A percentile compares a stretch with the other conserved stretches of the same genome.
These are phyloP conservation scores for Lagenidium giganteum DNA, from an alignment of 352 stramenopile species.

Conservation along the genomic window DNA sequence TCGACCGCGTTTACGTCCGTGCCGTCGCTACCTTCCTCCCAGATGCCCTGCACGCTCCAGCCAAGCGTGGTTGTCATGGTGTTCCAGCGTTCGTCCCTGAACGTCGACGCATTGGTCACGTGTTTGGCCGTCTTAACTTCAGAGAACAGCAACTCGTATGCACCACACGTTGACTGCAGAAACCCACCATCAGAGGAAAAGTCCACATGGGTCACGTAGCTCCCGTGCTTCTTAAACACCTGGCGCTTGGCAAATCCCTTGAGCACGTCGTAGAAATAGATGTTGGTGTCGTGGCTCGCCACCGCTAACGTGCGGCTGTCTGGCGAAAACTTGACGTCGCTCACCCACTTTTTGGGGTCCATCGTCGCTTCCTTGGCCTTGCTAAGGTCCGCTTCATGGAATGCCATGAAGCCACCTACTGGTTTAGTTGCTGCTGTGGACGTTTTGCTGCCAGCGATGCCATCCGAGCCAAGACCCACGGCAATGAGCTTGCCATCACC, in stretches of 20 bases:
- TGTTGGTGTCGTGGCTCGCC: constrained; percentile 61
- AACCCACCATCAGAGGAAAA: constrained; percentile 66
- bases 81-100: constrained; percentile 89
- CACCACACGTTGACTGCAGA: constrained; percentile 70
- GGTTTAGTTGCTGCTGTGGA: constrained; percentile 20
- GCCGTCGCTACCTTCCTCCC: constrained; percentile 64
- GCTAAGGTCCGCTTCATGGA: constrained; percentile 38
- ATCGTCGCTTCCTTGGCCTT: constrained; percentile 40
- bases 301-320: constrained; percentile 54
- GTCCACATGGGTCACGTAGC: constrained; percentile 74
- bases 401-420: constrained; percentile 55
- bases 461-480: constrained; percentile 68
- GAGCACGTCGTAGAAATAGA: constrained; percentile 75
- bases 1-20: constrained; percentile 80
- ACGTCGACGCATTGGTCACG: constrained; percentile 67
- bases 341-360: constrained; percentile 66
- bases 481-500: constrained; percentile 86
- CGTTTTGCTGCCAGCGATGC: constrained; percentile 7
- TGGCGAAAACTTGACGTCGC: constrained; percentile 67
- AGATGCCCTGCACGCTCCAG: constrained; percentile 91
- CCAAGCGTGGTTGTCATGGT: constrained; percentile 84
- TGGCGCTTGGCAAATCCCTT: constrained; percentile 62
- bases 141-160: constrained; percentile 88
- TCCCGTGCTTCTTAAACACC: constrained; percentile 78
- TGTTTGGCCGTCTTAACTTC: constrained; percentile 63